phyloP scores from a whole-genome alignment of 176 grass and related monocot genomes.

The Themeda triandra region DNA sequence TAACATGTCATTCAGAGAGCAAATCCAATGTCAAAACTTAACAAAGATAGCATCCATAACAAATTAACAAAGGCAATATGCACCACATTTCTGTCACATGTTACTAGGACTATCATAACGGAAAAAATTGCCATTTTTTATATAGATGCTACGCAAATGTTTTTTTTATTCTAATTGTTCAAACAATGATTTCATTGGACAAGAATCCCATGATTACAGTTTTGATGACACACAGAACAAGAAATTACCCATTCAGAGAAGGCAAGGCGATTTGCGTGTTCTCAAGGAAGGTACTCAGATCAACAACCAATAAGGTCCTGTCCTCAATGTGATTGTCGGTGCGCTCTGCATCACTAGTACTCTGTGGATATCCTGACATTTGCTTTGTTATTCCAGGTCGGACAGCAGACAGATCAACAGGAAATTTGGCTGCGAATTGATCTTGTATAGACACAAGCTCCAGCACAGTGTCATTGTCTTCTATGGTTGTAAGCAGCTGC shows the following conservation, averaged over 20 bases:
- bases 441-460: conserved; percentile 61
- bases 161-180: neutral
- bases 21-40: conserved; percentile 13
- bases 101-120: neutral
- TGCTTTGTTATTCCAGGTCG: conserved; percentile 17
- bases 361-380: conserved; percentile 17
- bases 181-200: neutral
- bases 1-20: neutral
- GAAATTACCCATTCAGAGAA: conserved; percentile 78
- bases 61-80: neutral
- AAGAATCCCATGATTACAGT: neutral
- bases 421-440: conserved; percentile 55
- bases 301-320: conserved; percentile 34
- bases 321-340: neutral
- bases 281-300: conserved; percentile 53
- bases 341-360: conserved; percentile 1
- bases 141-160: neutral
- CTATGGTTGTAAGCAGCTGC: conserved; percentile 46
- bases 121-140: neutral
- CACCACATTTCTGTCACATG: neutral
- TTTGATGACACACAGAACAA: neutral
- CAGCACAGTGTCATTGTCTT: conserved; percentile 38
- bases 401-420: conserved; percentile 26
- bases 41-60: conserved; percentile 7
- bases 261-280: conserved; percentile 52